phyloP scores from a whole-genome alignment of 192 early-diverging fungal species.

The Jimgerdemannia flammicorona region DNA sequence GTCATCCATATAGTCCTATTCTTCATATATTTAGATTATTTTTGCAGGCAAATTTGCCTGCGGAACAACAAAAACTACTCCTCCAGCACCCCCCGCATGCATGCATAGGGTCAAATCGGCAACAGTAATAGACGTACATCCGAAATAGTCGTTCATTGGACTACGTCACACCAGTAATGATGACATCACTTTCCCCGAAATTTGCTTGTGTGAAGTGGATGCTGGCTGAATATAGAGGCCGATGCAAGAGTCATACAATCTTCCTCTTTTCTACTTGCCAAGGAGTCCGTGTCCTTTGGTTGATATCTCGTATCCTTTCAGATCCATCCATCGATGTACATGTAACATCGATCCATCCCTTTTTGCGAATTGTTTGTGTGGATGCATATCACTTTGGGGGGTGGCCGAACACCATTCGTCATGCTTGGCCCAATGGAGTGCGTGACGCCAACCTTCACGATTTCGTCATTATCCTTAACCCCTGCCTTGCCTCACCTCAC shows the following conservation, averaged over 20 bases:
- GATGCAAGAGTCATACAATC: background rate
- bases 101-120: too few relatives aligned
- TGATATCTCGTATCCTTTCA: background rate
- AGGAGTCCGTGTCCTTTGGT: background rate
- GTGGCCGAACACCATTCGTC: too few relatives aligned
- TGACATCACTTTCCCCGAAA: background rate
- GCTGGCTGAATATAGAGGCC: background rate
- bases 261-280: background rate
- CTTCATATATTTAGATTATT: too few relatives aligned
- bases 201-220: too few relatives aligned
- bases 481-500: background rate
- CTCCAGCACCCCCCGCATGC: too few relatives aligned
- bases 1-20: too few relatives aligned
- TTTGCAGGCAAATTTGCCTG: too few relatives aligned
- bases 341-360: background rate
- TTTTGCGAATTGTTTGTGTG: background rate
- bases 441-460: background rate
- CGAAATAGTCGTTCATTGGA: too few relatives aligned
- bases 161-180: background rate
- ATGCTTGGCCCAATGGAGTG: too few relatives aligned
- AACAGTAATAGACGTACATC: too few relatives aligned
- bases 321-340: background rate
- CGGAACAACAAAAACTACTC: too few relatives aligned
- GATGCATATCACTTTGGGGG: background rate
- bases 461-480: background rate